Evolutionary conservation across 2,329 filamentous ascomycete genomes (phyloP), one percentile per base, ranked within the genome.

Genomic region (Trichophyton equinum): DNA sequence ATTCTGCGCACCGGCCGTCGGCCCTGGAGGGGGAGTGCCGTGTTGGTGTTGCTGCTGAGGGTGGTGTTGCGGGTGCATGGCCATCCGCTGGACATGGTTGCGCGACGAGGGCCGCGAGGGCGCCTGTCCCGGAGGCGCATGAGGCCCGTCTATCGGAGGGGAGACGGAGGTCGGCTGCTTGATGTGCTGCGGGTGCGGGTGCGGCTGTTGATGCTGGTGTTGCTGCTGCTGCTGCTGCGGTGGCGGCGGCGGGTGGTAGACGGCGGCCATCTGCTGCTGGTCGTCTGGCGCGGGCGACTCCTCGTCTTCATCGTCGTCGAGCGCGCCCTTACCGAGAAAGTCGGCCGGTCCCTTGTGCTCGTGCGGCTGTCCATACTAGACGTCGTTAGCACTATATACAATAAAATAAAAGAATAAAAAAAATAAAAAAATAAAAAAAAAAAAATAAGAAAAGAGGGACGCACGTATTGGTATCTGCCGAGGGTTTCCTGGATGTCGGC

Each of bases 301-400:
- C 62, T 86, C 85, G 60, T 90, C 88, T 15, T 95, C 91, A 57
- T 96, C 91, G 59, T 94, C 89, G 66, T 88, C 87, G 64, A 88
- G 87, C 61, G 78, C 82, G 62, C 80, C 79, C 74, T 87, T 87
- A 65, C 90, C 90, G 70, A 87, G 88, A 75, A 96, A 99, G 75
- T 99, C 94, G 60, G 83, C 82, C 0, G 94, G 94, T 1, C 92
- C 92, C 77, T 97, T 99, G 77, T 97, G 92, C 74, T 99, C 94
- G 74, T 94, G 95, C 51, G 91, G 87, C 62, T 85, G 87, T 68
- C 91, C 91, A 79, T 95, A 95, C 91, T 96, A 62, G 61, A 9
- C 13, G 7, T 38, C 13, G 49, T 53, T 25, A 53, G 49, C 27
- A 18, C 49, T 25, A 64, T 46, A 60, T 36, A 27, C n/a, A 46